These are phyloP conservation scores for Zizania palustris DNA, from an alignment of 202 grass and related monocot genomes.

Conservation along the genomic window DNA sequence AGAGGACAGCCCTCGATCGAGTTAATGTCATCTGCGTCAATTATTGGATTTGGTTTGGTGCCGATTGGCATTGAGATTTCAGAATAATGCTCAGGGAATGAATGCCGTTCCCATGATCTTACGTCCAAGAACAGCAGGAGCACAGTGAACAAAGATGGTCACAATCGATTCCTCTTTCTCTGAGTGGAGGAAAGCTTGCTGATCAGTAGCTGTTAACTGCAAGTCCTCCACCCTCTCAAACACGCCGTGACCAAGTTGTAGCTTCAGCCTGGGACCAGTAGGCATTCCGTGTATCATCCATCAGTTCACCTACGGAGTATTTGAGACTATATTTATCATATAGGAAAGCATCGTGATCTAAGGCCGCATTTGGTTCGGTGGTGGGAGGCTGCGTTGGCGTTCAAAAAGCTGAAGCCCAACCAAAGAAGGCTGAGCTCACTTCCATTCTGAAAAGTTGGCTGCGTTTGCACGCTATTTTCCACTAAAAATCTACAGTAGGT, in stretches of 20 bases:
- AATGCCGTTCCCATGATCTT: slow-evolving; percentile 2
- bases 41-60: background rate
- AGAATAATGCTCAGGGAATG: background rate
- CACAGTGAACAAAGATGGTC: slow-evolving; percentile 11
- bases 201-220: background rate
- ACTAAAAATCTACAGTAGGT: too few relatives aligned
- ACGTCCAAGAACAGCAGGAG: slow-evolving; percentile 1
- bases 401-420: too few relatives aligned
- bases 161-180: background rate
- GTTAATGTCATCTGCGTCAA: background rate
- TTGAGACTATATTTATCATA: too few relatives aligned
- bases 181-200: background rate
- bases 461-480: too few relatives aligned
- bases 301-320: too few relatives aligned
- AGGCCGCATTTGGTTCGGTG: too few relatives aligned
- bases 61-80: slow-evolving; percentile 19
- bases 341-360: too few relatives aligned
- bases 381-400: too few relatives aligned
- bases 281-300: too few relatives aligned
- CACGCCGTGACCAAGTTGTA: slow-evolving; percentile 7
- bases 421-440: too few relatives aligned
- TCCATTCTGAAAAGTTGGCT: too few relatives aligned
- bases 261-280: background rate
- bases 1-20: background rate
- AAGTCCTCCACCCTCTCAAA: slow-evolving; percentile 32